Evolutionary conservation across 768 basidiomycete species (phyloP).

Genomic region (Floccularia luteovirens): DNA sequence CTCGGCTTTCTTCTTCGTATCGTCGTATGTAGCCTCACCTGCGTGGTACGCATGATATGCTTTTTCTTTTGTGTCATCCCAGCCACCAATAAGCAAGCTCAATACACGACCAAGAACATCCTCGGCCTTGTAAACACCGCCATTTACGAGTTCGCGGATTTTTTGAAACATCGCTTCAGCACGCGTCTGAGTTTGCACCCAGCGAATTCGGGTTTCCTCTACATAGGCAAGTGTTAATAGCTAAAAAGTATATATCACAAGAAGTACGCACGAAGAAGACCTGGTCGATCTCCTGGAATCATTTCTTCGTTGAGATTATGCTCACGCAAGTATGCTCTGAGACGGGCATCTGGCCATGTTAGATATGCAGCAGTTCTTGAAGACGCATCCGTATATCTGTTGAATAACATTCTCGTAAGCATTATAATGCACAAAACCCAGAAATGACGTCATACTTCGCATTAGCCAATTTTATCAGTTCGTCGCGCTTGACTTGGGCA

Average conservation of each 20-base stretch:
- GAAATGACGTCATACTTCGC: slow-evolving; percentile 41
- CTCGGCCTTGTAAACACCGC: slow-evolving; percentile 66
- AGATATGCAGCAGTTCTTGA: slow-evolving; percentile 56
- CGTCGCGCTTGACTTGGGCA: slow-evolving; percentile 62
- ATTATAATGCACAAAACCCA: neutral
- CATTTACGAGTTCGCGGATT: slow-evolving; percentile 60
- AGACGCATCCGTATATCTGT: slow-evolving; percentile 45
- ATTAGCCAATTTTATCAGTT: slow-evolving; percentile 66
- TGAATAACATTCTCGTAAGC: neutral
- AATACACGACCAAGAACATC: slow-evolving; percentile 55
- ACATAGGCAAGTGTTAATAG: neutral
- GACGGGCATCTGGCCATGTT: slow-evolving; percentile 87
- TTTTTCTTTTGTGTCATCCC: slow-evolving; percentile 21
- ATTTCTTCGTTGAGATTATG: slow-evolving; percentile 65
- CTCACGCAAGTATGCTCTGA: slow-evolving; percentile 83
- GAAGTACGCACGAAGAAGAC: slow-evolving; percentile 60
- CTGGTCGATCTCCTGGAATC: slow-evolving; percentile 58
- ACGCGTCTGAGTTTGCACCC: slow-evolving; percentile 55
- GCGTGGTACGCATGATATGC: slow-evolving; percentile 12
- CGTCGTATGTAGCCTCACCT: slow-evolving; percentile 2
- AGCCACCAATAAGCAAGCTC: slow-evolving; percentile 35
- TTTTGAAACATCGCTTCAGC: slow-evolving; percentile 50
- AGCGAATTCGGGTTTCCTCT: slow-evolving; percentile 78
- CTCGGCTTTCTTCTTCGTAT: slow-evolving; percentile 11
- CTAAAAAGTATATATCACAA: neutral